phyloP scores from a whole-genome alignment of 2,329 filamentous ascomycete species.

The Cordyceps tenuipes region DNA sequence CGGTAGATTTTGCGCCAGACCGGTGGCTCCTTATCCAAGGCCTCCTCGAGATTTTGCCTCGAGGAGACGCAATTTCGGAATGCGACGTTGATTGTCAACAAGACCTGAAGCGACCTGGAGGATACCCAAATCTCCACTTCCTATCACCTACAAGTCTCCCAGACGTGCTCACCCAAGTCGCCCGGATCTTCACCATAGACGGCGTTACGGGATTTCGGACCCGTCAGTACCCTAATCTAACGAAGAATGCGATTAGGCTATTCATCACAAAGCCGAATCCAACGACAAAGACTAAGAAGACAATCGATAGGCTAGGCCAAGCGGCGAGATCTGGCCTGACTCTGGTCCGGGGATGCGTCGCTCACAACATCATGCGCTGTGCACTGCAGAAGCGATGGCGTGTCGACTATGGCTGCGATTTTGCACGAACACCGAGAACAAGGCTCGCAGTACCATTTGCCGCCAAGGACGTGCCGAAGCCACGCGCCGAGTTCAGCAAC shows the following conservation, averaged over 20 bases:
- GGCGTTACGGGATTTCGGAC: slow-evolving; percentile 37
- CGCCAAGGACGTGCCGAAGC: slow-evolving; percentile 49
- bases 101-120: background rate
- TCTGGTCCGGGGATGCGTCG: slow-evolving; percentile 47
- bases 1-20: slow-evolving; percentile 43
- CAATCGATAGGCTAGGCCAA: background rate
- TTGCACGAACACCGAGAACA: slow-evolving; percentile 29
- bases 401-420: slow-evolving; percentile 55
- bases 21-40: slow-evolving; percentile 49
- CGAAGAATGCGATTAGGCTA: background rate
- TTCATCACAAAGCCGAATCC: background rate
- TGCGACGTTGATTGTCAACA: background rate
- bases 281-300: fast-evolving
- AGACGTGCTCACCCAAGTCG: slow-evolving; percentile 26
- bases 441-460: slow-evolving; percentile 49
- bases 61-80: fast-evolving
- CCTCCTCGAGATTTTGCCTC: background rate
- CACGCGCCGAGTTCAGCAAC: slow-evolving; percentile 53
- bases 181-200: background rate
- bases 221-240: slow-evolving; percentile 21
- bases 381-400: slow-evolving; percentile 53
- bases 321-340: background rate
- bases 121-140: background rate
- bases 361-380: slow-evolving; percentile 45
- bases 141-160: slow-evolving; percentile 2